Base-by-base conservation (phyloP, 352 stramenopile genomes). In the Peronospora destructor region DNA sequence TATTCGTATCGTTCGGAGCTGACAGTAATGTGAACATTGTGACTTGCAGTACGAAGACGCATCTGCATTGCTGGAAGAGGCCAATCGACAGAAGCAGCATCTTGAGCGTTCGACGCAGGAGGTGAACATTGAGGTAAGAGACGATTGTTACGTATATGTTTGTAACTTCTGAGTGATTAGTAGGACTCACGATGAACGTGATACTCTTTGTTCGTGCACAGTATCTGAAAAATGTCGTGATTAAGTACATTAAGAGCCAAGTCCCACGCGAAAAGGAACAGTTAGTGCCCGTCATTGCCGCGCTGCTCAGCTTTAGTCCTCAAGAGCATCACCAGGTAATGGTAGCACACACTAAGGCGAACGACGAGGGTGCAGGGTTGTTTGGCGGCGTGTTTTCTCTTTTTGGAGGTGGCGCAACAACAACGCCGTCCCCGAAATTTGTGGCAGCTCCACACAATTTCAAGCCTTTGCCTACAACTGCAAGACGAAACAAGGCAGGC, bases 211-310 rank as follows among this genome's bases (percentile, higher is more conserved):
- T 35, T 9, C 17, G 3, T 60, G 12, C n/a, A 28, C 44, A 91
- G 81, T 92, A 92, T 48, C 43, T 92, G 30, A 90, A 87, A 52
- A 92, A 92, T 26, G 72, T 92, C 7, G 63, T 92, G 33, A 77
- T 92, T 52, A 92, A 92, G 67, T 92, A 86, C 68, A 83, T 92
- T 19, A 64, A 73, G 44, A 87, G 73, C 42, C 72, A 82, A 64
- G 84, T 86, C 16, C 53, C 72, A 14, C 80, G 61, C 28, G 78
- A 92, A 38, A 87, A 85, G 52, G 73, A 86, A 34, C 73, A 72
- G n/a, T 59, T 92, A 29, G 81, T 92, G 37, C 81, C 81, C 5
- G 81, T 92, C 19, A 83, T 92, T 49, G 63, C 74, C 3, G 86
- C 76, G 0, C 45, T 92, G 11, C 60, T 92, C 47, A 69, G 75